Evolutionary conservation across 2,329 filamentous ascomycete species (phyloP).

Genomic region (Sporothrix variecibatus): DNA sequence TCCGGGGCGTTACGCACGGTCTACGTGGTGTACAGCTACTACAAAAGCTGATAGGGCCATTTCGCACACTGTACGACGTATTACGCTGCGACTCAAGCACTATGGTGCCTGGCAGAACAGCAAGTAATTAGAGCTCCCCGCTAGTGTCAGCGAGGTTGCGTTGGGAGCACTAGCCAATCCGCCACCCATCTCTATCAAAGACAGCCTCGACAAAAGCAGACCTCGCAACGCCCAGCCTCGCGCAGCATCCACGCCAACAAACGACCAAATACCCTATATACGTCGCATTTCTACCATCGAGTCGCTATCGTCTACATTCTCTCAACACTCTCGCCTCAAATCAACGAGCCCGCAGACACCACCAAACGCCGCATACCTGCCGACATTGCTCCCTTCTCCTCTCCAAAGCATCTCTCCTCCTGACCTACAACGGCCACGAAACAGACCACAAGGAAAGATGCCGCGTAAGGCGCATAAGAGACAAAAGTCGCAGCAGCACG

Average conservation of each 20-base stretch:
- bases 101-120: neutral
- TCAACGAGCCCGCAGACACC: neutral
- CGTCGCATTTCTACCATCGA: neutral
- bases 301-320: neutral
- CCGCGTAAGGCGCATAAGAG: neutral
- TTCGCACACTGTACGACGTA: neutral
- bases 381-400: neutral
- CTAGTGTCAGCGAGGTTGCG: neutral
- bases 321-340: neutral
- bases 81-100: too few relatives aligned
- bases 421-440: too few relatives aligned
- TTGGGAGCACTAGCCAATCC: neutral
- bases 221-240: neutral
- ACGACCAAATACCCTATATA: neutral
- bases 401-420: neutral
- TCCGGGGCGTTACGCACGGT: neutral
- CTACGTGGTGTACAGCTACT: neutral
- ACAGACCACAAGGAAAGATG: neutral
- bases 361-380: neutral
- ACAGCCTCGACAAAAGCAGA: neutral
- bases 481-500: conserved; percentile 18
- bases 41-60: neutral
- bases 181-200: neutral
- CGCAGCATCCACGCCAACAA: neutral
- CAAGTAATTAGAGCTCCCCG: neutral